These are phyloP conservation scores for Eucalyptus camaldulensis DNA, from an alignment of 345 rosid species.

Conservation along the genomic window DNA sequence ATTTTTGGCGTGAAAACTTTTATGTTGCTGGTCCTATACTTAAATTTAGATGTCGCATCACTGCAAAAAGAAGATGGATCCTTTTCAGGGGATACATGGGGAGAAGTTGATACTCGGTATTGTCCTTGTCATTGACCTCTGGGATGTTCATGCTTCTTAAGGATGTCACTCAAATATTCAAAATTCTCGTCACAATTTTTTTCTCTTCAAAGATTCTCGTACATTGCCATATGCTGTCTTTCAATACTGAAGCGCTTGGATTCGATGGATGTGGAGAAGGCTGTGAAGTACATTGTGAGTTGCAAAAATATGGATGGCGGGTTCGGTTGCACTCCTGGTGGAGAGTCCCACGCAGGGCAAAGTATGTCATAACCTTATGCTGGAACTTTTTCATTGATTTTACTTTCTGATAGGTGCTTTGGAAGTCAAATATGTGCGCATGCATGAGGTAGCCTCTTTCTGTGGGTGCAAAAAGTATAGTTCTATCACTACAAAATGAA, in stretches of 20 bases:
- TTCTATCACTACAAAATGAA: background rate
- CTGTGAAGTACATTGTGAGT: conserved; percentile 65
- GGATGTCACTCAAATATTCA: background rate
- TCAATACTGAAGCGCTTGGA: conserved; percentile 49
- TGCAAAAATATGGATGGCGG: conserved; percentile 96
- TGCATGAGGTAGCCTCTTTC: background rate
- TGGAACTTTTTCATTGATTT: background rate
- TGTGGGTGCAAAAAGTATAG: background rate
- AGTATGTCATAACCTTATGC: conserved; percentile 30
- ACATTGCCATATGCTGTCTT: conserved; percentile 77
- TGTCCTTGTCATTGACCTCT: background rate
- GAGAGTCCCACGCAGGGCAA: conserved; percentile 93
- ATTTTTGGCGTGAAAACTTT: background rate
- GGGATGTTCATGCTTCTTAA: background rate
- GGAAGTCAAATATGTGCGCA: background rate
- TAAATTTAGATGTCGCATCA: conserved; percentile 46
- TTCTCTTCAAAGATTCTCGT: conserved; percentile 55
- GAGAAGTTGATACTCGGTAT: conserved; percentile 89
- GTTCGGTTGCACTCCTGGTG: conserved; percentile 92
- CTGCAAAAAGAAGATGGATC: conserved; percentile 96
- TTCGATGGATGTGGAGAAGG: conserved; percentile 64
- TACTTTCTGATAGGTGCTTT: background rate
- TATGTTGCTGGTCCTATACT: conserved; percentile 7
- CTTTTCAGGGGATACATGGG: conserved; percentile 92
- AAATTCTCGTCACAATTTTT: background rate